Percentiles rank a stretch among this genome's conserved stretches.
Evolutionary conservation across 768 basidiomycete species (phyloP).

Genomic region (Lentinula boryana): DNA sequence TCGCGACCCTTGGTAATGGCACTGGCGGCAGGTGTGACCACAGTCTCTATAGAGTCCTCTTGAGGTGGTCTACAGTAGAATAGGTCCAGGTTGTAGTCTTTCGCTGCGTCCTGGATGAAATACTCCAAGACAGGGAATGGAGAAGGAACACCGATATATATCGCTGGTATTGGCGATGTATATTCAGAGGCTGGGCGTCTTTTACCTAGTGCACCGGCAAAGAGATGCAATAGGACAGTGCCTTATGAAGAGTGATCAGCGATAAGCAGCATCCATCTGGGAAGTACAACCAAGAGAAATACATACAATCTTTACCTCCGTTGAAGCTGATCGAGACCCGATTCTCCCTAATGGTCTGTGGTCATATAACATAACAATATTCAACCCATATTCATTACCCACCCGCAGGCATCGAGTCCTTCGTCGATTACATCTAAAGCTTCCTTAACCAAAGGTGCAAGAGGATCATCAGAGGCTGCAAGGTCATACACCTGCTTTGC

Average conservation of each 20-base stretch:
- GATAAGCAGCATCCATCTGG: neutral
- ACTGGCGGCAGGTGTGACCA: slow-evolving; percentile 27
- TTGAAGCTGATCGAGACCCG: slow-evolving; percentile 90
- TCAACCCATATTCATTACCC: slow-evolving; percentile 26
- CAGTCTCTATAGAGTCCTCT: slow-evolving; percentile 39
- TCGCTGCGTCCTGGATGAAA: slow-evolving; percentile 66
- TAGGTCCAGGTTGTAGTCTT: slow-evolving; percentile 70
- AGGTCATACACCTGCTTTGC: slow-evolving; percentile 57
- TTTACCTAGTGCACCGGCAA: slow-evolving; percentile 64
- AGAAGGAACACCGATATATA: slow-evolving; percentile 89
- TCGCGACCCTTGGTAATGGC: slow-evolving; percentile 13
- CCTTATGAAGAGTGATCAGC: slow-evolving; percentile 41
- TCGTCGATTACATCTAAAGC: slow-evolving; percentile 79
- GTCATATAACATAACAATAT: neutral
- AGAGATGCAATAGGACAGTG: slow-evolving; percentile 91
- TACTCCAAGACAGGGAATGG: slow-evolving; percentile 80
- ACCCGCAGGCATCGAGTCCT: slow-evolving; percentile 78
- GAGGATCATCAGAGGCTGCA: slow-evolving; percentile 46
- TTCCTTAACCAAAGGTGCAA: slow-evolving; percentile 62
- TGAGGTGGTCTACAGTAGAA: slow-evolving; percentile 46
- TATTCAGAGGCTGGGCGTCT: slow-evolving; percentile 25
- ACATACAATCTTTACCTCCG: slow-evolving; percentile 95
- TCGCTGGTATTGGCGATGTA: slow-evolving; percentile 47
- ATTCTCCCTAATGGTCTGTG: slow-evolving; percentile 42
- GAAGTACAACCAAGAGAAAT: neutral